Evolutionary conservation across 345 rosid species (phyloP).

Genomic region (Viola odorata): DNA sequence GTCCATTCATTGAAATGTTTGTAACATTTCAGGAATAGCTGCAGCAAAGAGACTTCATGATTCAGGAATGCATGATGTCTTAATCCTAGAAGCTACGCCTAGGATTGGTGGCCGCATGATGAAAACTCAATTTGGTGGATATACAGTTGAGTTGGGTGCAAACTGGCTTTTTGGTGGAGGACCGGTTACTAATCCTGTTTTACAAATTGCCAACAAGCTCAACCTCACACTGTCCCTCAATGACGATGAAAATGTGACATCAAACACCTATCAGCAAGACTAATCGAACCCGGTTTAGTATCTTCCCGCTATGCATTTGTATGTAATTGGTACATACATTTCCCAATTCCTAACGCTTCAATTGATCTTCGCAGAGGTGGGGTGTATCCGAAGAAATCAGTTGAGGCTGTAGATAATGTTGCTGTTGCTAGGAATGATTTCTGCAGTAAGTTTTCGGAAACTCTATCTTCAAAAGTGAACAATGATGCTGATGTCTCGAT

Average conservation of each 20-base stretch:
- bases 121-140: conserved; percentile 14
- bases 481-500: conserved; percentile 18
- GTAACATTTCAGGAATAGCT: conserved; percentile 18
- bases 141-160: conserved; percentile 20
- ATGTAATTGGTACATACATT: neutral
- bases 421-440: conserved; percentile 16
- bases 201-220: conserved; percentile 20
- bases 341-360: neutral
- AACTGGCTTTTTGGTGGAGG: conserved; percentile 29
- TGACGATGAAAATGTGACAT: conserved; percentile 16
- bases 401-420: neutral
- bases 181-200: conserved; percentile 12
- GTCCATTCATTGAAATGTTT: neutral
- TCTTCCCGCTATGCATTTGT: neutral
- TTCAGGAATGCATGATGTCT: conserved; percentile 20
- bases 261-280: conserved; percentile 30
- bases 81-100: conserved; percentile 26
- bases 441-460: conserved; percentile 6
- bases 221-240: conserved; percentile 18
- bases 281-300: neutral
- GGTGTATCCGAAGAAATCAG: conserved; percentile 11
- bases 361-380: conserved; percentile 20
- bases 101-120: conserved; percentile 23
- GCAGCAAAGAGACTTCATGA: conserved; percentile 31
- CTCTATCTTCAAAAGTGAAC: conserved; percentile 5